Base-by-base conservation (phyloP, 2,329 filamentous ascomycete species). In the Colletotrichum liriopes region DNA sequence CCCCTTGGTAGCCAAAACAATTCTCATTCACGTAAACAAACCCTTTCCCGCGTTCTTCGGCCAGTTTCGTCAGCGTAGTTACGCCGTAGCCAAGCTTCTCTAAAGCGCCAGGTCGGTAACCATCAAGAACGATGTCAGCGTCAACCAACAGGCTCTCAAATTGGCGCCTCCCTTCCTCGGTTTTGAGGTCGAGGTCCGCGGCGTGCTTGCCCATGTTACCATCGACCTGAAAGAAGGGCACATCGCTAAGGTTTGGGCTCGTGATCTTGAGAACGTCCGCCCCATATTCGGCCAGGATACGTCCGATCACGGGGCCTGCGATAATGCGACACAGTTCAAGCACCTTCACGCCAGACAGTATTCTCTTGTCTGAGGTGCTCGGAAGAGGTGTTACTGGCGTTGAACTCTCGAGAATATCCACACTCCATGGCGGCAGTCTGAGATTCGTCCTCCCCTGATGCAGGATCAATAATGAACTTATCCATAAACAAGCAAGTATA, bases 241-340 rank as follows among this genome's bases (percentile, higher is more conserved):
- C 90, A 72, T 94, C 92, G 5, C 89, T 89, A n/a, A 94, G 84
- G 56, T 89, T 84, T 0, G 91, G 88, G 9, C 89, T 90, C 3
- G 92, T 94, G 56, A 94, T 86, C 76, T 94, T 93, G 75, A 95
- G 86, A 0, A 95, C 92, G 65, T 92, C 88, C 9, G 93, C 93
- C 2, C 93, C 93, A 77, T 94, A 92, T 73, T 93, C 93, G n/a
- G 91, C 92, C 0, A 95, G 86, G 1, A 91, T 91, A 39, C 92
- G 89, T 3, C 90, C 90, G 75, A 94, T 91, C 5, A 91, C 89
- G n/a, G 93, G 93, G 0, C 92, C 93, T 4, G 93, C 93, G 74
- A 95, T 94, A 77, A 94, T 91, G 51, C 93, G 90, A 77, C 92
- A 93, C 39, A 95, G 83, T 78, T 95, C 93, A 6, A 95, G 86